phyloP scores from a whole-genome alignment of 2,329 filamentous ascomycete genomes.

The Phaeosphaeriaceae sp. region DNA sequence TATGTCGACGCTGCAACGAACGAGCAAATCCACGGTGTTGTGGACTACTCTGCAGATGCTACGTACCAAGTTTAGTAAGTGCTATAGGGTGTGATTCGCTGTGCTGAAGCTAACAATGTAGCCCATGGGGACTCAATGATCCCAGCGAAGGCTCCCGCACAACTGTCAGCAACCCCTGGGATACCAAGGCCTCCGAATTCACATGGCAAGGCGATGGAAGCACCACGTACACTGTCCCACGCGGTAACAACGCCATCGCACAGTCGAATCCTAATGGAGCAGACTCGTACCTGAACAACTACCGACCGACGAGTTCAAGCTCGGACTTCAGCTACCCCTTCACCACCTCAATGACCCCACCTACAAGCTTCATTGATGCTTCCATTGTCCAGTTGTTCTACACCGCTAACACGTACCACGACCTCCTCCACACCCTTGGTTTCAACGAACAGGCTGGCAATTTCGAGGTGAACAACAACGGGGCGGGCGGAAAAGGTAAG shows the following conservation, averaged over 20 bases:
- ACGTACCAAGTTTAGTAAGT: conserved; percentile 62
- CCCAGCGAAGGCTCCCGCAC: conserved; percentile 58
- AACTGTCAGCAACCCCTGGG: conserved; percentile 59
- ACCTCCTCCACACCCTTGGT: conserved; percentile 64
- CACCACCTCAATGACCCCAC: conserved; percentile 25
- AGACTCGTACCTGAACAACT: conserved; percentile 55
- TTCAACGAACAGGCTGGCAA: conserved; percentile 67
- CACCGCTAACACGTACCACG: conserved; percentile 66
- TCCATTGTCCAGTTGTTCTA: conserved; percentile 68
- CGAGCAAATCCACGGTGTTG: conserved; percentile 59
- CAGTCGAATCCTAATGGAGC: conserved; percentile 58
- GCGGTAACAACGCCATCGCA: conserved; percentile 66
- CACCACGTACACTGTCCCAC: conserved; percentile 58
- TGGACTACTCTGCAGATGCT: conserved; percentile 65
- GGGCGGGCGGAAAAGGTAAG: conserved; percentile 53
- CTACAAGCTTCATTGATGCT: conserved; percentile 57
- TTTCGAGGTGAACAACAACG: conserved; percentile 66
- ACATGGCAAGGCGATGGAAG: conserved; percentile 48
- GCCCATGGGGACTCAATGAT: conserved; percentile 61
- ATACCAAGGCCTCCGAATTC: conserved; percentile 56
- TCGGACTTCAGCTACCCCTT: conserved; percentile 53
- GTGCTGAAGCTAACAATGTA: conserved; percentile 8
- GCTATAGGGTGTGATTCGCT: background rate
- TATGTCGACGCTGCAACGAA: conserved; percentile 62
- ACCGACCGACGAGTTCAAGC: conserved; percentile 55